A percentile compares a stretch with the other conserved stretches of the same genome.
phyloP scores from a whole-genome alignment of 1,139 yeast genomes.

The Kodamaea arcana region DNA sequence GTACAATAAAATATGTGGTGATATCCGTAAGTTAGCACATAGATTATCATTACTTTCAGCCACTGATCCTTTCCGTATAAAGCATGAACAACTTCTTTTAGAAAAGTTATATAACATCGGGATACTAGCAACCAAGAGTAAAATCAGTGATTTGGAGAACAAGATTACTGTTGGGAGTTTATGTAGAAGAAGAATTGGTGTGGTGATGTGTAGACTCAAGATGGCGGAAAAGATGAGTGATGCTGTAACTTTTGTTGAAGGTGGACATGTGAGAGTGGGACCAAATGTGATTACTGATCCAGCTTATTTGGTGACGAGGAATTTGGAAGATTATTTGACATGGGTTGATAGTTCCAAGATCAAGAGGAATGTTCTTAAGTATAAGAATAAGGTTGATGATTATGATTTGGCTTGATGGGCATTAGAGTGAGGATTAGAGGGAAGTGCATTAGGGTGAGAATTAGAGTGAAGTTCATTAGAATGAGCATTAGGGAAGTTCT shows the following conservation, averaged over 20 bases:
- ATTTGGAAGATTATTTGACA: conserved; percentile 92
- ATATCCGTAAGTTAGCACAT: conserved; percentile 80
- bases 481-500: too few relatives aligned
- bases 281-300: conserved; percentile 95
- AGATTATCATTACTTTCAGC: conserved; percentile 81
- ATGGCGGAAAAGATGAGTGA: conserved; percentile 91
- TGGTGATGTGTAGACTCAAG: conserved; percentile 88
- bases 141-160: conserved; percentile 89
- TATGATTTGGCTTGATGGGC: conserved; percentile 63
- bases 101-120: conserved; percentile 91
- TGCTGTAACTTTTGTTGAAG: conserved; percentile 90
- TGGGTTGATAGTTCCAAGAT: conserved; percentile 97
- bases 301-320: conserved; percentile 87
- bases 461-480: too few relatives aligned
- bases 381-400: conserved; percentile 82
- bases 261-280: conserved; percentile 97
- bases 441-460: too few relatives aligned
- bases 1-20: conserved; percentile 89
- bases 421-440: too few relatives aligned
- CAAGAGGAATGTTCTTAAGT: conserved; percentile 82
- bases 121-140: conserved; percentile 74
- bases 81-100: conserved; percentile 80
- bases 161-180: conserved; percentile 88
- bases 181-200: conserved; percentile 89
- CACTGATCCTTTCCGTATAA: conserved; percentile 76